Evolutionary conservation across 352 stramenopile genomes (phyloP).

Genomic region (Pythium brachiatum): DNA sequence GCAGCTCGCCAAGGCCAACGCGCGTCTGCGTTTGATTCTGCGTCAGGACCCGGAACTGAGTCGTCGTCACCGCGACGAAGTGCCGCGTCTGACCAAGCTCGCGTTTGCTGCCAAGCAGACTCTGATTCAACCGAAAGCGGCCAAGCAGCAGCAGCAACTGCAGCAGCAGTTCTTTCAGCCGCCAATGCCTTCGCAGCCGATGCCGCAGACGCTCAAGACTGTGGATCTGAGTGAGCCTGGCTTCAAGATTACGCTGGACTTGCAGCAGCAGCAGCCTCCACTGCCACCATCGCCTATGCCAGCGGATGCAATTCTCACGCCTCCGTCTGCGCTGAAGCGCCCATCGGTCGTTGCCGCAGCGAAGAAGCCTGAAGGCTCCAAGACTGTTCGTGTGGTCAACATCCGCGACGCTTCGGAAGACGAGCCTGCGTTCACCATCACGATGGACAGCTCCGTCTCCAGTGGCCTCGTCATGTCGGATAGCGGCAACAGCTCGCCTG

Average conservation of each 20-base stretch:
- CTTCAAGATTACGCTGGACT: conserved; percentile 41
- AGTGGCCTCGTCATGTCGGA: conserved; percentile 21
- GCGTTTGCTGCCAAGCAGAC: conserved; percentile 68
- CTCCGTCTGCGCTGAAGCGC: conserved; percentile 52
- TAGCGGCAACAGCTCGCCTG: conserved; percentile 23
- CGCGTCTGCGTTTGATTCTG: conserved; percentile 76
- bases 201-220: conserved; percentile 12
- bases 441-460: conserved; percentile 27
- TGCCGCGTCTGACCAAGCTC: conserved; percentile 80
- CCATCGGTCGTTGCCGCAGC: conserved; percentile 29
- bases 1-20: conserved; percentile 81
- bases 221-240: conserved; percentile 22
- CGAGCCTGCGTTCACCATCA: conserved; percentile 41
- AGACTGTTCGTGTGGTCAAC: conserved; percentile 77
- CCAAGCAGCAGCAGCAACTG: conserved; percentile 40
- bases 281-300: conserved; percentile 31
- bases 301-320: conserved; percentile 20
- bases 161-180: conserved; percentile 10
- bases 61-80: conserved; percentile 81
- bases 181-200: conserved; percentile 15
- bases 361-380: conserved; percentile 60
- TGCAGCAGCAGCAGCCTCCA: conserved; percentile 23
- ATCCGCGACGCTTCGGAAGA: conserved; percentile 50
- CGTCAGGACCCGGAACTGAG: conserved; percentile 83
- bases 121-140: conserved; percentile 32